phyloP scores from a whole-genome alignment of 2,329 filamentous ascomycete genomes.

The Cordyceps tenuipes region DNA sequence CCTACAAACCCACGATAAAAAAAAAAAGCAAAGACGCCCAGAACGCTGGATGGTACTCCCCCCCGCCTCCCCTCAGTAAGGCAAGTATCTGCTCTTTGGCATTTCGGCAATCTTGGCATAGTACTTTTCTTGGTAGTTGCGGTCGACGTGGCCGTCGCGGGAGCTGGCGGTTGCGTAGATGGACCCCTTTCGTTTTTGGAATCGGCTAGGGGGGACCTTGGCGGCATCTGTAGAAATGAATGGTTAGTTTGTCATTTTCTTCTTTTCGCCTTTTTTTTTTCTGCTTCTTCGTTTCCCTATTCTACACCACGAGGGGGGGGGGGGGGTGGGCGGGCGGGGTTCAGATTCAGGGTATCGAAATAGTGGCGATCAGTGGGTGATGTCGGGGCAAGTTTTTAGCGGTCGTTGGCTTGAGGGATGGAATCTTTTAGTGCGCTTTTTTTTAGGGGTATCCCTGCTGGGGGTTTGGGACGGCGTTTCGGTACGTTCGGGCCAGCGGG shows the following conservation, averaged over 20 bases:
- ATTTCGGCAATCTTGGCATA: slow-evolving; percentile 51
- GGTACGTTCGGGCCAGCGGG: background rate
- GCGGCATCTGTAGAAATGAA: slow-evolving; percentile 46
- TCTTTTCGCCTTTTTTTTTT: no score
- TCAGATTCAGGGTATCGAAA: no score
- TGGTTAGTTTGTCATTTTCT: background rate
- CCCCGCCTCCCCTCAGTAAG: no score
- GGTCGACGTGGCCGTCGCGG: slow-evolving; percentile 56
- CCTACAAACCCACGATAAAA: background rate
- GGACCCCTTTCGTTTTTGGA: slow-evolving; percentile 62
- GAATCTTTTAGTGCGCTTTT: background rate
- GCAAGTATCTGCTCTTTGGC: slow-evolving; percentile 30
- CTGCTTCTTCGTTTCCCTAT: background rate
- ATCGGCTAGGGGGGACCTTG: slow-evolving; percentile 58
- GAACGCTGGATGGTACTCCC: no score
- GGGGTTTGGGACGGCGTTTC: background rate
- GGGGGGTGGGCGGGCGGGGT: no score
- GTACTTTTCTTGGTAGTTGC: slow-evolving; percentile 51
- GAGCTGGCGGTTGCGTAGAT: slow-evolving; percentile 59
- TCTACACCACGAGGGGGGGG: no score
- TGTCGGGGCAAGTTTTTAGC: no score
- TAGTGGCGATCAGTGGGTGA: no score
- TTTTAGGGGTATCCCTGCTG: background rate
- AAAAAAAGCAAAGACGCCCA: background rate
- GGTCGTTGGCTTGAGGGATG: no score